These are phyloP conservation scores for Sarcodon aspratus DNA, from an alignment of 768 basidiomycete species.

Conservation along the genomic window DNA sequence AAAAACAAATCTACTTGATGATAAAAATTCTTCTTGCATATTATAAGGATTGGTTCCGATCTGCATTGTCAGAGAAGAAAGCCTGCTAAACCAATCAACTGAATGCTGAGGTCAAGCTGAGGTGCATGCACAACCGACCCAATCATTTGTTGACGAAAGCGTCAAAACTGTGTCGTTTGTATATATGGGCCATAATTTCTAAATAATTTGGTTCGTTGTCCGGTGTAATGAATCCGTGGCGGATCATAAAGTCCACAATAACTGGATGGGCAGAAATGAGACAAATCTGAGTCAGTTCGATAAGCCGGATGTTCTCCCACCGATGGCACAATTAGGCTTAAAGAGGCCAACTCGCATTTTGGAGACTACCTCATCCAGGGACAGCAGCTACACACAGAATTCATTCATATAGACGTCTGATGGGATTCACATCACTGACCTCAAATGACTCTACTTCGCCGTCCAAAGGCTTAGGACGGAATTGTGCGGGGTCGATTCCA, in stretches of 20 bases:
- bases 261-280: slow-evolving; percentile 31
- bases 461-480: slow-evolving; percentile 67
- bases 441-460: slow-evolving; percentile 94
- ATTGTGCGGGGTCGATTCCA: slow-evolving; percentile 30
- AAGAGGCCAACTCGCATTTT: slow-evolving; percentile 65
- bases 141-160: slow-evolving; percentile 24
- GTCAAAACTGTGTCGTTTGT: slow-evolving; percentile 57
- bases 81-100: too few species aligned
- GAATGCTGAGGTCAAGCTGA: too few species aligned
- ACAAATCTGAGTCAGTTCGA: neutral
- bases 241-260: slow-evolving; percentile 80
- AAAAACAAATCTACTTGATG: too few species aligned
- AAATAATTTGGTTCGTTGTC: slow-evolving; percentile 80
- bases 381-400: slow-evolving; percentile 40
- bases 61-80: too few species aligned
- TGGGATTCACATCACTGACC: slow-evolving; percentile 28
- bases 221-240: slow-evolving; percentile 76
- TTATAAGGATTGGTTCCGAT: too few species aligned
- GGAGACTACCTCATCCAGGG: slow-evolving; percentile 46
- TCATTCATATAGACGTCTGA: neutral
- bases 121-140: too few species aligned
- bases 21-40: too few species aligned
- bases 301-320: slow-evolving; percentile 26
- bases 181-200: slow-evolving; percentile 67
- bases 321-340: slow-evolving; percentile 88